A percentile compares a stretch with the other conserved stretches of the same genome.
Conservation (phyloP, 2,329 filamentous ascomycete genomes). For the Fusarium ramigenum region DNA sequence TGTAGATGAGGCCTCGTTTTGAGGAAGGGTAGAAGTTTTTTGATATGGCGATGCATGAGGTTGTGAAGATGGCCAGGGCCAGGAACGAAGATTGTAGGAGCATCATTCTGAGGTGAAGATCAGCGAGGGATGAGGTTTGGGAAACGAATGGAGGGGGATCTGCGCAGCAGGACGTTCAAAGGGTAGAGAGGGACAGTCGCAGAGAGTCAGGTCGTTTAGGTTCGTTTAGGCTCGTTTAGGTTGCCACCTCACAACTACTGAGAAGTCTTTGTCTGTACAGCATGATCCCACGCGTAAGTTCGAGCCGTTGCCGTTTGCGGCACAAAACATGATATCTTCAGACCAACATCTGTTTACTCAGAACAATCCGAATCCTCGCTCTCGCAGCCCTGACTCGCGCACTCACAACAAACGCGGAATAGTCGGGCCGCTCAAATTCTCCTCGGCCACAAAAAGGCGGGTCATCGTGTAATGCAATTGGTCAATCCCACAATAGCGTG, state of each 20-base stretch:
- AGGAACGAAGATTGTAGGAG: not conserved
- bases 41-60: not conserved
- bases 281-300: not conserved
- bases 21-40: not conserved
- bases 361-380: no score
- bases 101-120: fast-evolving
- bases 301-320: not conserved
- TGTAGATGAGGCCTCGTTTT: not conserved
- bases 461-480: not conserved
- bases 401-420: not conserved
- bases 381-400: not conserved
- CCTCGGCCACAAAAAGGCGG: not conserved
- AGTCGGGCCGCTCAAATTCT: not conserved
- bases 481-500: fast-evolving
- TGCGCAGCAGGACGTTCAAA: fast-evolving
- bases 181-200: no score
- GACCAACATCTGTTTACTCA: not conserved
- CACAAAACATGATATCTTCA: fast-evolving
- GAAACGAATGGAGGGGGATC: no score
- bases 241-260: no score
- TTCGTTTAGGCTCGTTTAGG: not conserved
- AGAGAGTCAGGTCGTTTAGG: not conserved
- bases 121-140: not conserved
- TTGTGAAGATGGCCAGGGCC: not conserved
- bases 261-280: not conserved